Evolutionary conservation across 805 yeast genomes (phyloP), one percentile per base, ranked within the genome.

Genomic region (Clavispora phyllophila): DNA sequence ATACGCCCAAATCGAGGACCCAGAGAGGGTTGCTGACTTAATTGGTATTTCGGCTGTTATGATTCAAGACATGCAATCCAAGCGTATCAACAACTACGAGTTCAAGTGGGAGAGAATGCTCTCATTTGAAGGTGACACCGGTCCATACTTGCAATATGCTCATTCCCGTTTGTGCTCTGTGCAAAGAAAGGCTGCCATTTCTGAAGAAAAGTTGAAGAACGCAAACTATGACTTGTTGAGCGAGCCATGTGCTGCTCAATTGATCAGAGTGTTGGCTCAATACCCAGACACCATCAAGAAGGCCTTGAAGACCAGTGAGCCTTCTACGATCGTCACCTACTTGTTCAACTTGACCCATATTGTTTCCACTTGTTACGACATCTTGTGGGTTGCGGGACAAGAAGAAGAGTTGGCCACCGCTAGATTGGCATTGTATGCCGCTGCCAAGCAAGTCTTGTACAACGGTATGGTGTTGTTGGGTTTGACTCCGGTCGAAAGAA

Each of bases 21-120:
- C 98, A 27, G 97, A 91, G 46, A 81, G 81, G 62, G 85, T 93
- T 58, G 98, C 99, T 45, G 98, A 93, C 66, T 75, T 88, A 57
- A 82, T 93, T 46, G 99, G 99, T 63, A 85, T 93, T 45, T 84
- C 96, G 24, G 99, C 99, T 5, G 96, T 93, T 47, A 90, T 93
- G 96, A 87, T 93, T 59, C 99, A 93, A 76, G 99, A 93, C 68
- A 90, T 93, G 98, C 95, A 87, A 69, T 82, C 96, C 47, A 93
- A 93, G 73, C 84, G 99, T 68, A 79, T 91, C 67, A 89, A 91
- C 74, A 91, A 93, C 72, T 93, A 93, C 72, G 87, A 83, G 58
- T 93, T 93, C 71, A 87, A 88, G 67, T 93, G 99, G 99, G 88
- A 87, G 57, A 85, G 99, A 73, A 93, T 93, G 97, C 77, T 86